A percentile compares a stretch with the other conserved stretches of the same genome.
These are phyloP conservation scores for Nakazawaea holstii DNA, from an alignment of 805 yeast genomes.

Conservation along the genomic window DNA sequence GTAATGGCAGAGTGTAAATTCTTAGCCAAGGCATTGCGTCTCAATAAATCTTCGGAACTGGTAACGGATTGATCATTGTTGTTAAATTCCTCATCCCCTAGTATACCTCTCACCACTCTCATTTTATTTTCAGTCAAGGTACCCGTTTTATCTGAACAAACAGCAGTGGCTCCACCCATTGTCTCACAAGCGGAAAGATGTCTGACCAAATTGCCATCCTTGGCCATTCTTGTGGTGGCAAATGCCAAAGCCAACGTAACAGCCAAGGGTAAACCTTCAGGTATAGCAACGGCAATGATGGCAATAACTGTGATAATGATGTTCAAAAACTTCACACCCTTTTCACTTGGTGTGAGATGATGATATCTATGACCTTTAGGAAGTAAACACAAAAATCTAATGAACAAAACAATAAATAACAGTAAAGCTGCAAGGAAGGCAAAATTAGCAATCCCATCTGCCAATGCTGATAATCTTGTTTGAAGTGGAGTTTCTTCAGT, in stretches of 20 bases:
- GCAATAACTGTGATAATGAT: constrained; percentile 90
- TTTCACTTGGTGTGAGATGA: constrained; percentile 53
- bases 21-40: background rate
- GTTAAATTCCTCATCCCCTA: constrained; percentile 57
- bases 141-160: constrained; percentile 97
- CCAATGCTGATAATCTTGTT: constrained; percentile 69
- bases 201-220: constrained; percentile 93
- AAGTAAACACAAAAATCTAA: constrained; percentile 63
- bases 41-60: constrained; percentile 2
- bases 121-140: constrained; percentile 91
- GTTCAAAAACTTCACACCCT: constrained; percentile 79
- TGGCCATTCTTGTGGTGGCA: constrained; percentile 97
- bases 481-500: constrained; percentile 88
- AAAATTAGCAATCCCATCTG: constrained; percentile 92
- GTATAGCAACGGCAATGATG: constrained; percentile 96
- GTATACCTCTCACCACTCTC: constrained; percentile 78
- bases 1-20: constrained; percentile 26
- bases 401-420: constrained; percentile 74
- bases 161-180: constrained; percentile 97
- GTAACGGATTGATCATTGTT: constrained; percentile 23
- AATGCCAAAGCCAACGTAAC: constrained; percentile 95
- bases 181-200: constrained; percentile 93
- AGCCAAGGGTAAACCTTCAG: constrained; percentile 97
- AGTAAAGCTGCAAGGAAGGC: constrained; percentile 82
- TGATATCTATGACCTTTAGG: constrained; percentile 45